Evolutionary conservation across 2,329 filamentous ascomycete species (phyloP).

Genomic region (Thelonectria discophora): DNA sequence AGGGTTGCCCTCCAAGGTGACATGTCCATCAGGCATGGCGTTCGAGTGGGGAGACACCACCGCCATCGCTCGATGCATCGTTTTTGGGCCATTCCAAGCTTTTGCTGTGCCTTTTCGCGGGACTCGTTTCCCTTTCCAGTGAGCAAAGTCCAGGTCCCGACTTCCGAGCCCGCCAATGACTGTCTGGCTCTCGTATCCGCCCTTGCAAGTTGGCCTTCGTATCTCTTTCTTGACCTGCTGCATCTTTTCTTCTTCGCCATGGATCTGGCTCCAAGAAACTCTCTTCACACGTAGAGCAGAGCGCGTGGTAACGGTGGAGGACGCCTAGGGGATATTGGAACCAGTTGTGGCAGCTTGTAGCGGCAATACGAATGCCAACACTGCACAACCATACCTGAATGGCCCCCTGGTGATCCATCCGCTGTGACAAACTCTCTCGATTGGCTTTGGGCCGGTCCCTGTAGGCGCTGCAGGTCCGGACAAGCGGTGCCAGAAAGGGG

Average conservation of each 20-base stretch:
- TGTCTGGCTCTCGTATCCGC: conserved; percentile 3
- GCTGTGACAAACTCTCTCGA: conserved; percentile 5
- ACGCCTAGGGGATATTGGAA: neutral
- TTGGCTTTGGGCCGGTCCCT: conserved; percentile 19
- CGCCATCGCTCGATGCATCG: conserved; percentile 6
- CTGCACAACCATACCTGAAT: neutral
- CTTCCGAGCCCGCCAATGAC: conserved; percentile 9
- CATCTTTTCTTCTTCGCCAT: conserved; percentile 9
- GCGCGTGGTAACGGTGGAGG: conserved; percentile 10
- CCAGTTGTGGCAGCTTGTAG: neutral
- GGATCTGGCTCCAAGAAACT: neutral
- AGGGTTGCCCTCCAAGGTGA: neutral
- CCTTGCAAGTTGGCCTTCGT: conserved; percentile 8
- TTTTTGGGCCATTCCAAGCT: conserved; percentile 3
- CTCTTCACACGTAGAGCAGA: conserved; percentile 16
- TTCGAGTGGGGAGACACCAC: conserved; percentile 9
- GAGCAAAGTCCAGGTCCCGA: conserved; percentile 1
- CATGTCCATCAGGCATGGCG: conserved; percentile 1
- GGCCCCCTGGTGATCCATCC: conserved; percentile 11
- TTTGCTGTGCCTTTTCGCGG: neutral
- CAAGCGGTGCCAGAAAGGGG: conserved; percentile 20
- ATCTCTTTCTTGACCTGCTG: conserved; percentile 10
- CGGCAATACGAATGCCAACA: conserved; percentile 14
- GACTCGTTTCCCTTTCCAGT: conserved; percentile 4
- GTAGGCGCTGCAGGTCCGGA: conserved; percentile 24